Evolutionary conservation across 768 basidiomycete genomes (phyloP), one percentile per base, ranked within the genome.

Genomic region (Trametes maxima): DNA sequence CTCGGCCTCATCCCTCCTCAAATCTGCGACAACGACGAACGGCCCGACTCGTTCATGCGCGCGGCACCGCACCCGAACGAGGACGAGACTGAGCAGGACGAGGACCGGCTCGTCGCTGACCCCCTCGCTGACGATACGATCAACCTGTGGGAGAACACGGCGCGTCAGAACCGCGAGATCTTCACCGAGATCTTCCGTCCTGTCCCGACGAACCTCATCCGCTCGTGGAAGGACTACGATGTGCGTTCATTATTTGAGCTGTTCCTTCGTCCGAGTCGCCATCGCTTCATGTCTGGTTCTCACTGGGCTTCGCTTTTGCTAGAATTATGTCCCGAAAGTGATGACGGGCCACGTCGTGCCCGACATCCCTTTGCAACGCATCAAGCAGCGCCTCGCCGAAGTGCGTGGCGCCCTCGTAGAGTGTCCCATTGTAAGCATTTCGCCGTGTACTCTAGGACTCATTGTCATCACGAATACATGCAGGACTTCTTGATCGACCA

Each of bases 401-500:
- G 86, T 92, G 47, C 82, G 76, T 69, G 90, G 90, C 39, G 78
- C 88, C 4, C 72, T 92, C n/a, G 90, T 92, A 1, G 90, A 92
- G 66, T 83, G 82, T 67, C 89, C 90, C 45, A 69, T 92, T 70
- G 90, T 92, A 65, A 55, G 64, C 58, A 44, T 24, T 5, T 12
- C 21, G 44, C 55, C 45, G 45, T 33, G 21, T 43, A 12, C 57
- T 2, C 19, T 35, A 55, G 44, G 48, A 47, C 7, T 24, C n/a
- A 51, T 35, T 67, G 63, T 36, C 56, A 50, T 37, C 39, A 59
- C 39, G 57, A 56, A 35, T 54, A 46, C 52, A 12, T 52, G 21
- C 66, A 92, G 90, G 88, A 94, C 72, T 95, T 94, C 81, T 77
- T 95, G 50, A 90, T 91, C 50, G 91, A 92, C 60, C 83, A 93